A percentile compares a stretch with the other conserved stretches of the same genome.
Evolutionary conservation across 345 rosid species (phyloP).

Genomic region (Citrus sp.): DNA sequence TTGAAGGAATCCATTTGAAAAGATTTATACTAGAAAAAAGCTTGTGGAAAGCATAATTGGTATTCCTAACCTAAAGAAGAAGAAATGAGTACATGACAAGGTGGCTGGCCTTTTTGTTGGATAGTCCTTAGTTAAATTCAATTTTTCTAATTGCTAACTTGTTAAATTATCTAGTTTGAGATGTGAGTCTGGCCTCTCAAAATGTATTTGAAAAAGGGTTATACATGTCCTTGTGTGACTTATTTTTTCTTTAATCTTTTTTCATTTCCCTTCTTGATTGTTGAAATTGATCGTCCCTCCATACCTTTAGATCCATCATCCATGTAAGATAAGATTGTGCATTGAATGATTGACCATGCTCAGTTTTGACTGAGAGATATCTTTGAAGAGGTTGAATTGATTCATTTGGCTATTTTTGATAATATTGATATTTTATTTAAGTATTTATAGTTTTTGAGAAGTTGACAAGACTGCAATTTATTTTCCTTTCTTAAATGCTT

Average conservation of each 20-base stretch:
- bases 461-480: neutral
- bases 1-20: slow-evolving; percentile 43
- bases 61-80: slow-evolving; percentile 20
- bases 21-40: slow-evolving; percentile 30
- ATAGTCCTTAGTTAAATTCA: slow-evolving; percentile 6
- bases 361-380: neutral
- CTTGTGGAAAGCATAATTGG: slow-evolving; percentile 27
- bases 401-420: neutral
- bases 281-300: neutral
- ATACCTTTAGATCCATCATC: neutral
- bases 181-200: neutral
- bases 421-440: neutral
- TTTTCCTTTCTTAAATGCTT: neutral
- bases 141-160: neutral
- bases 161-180: neutral
- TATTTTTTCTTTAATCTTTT: neutral
- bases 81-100: slow-evolving; percentile 25
- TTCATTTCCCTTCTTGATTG: neutral
- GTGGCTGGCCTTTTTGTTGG: slow-evolving; percentile 23
- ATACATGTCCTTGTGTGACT: neutral
- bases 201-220: neutral
- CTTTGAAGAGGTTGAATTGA: neutral
- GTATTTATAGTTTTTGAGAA: neutral
- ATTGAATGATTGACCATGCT: neutral
- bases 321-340: neutral